Base-by-base conservation (phyloP, 495 filamentous ascomycete species). In the Chaetomidium leptoderma region DNA sequence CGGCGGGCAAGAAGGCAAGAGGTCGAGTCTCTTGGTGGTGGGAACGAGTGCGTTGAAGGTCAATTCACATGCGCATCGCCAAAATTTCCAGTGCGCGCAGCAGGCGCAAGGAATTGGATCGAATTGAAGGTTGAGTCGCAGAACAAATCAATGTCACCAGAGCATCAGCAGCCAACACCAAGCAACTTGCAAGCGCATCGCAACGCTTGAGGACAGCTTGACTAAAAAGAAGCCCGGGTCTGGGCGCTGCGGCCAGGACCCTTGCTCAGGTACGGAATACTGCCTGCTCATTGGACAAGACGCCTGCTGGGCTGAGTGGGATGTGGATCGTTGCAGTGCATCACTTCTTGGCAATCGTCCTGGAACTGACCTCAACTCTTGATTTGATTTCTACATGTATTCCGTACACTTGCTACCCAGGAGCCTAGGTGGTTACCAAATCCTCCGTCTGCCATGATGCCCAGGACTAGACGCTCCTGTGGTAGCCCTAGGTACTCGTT, bases 161-260 rank as follows among this genome's bases (percentile, higher is more conserved):
- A 21, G 24, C 30, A 19, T 17, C 46, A 24, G 55, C 46, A 37
- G n/a, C 37, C 46, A 43, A 44, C 47, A 35, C n/a, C n/a, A n/a
- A n/a, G n/a, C n/a, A n/a, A n/a, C n/a, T n/a, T n/a, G n/a, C 39
- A 0, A 17, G 26, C 10, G 47, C 47, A 50, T 57, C 36, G 16
- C 19, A 24, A 58, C 27, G 23, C 55, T 49, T 52, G 55, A 58
- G 55, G 55, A 51, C 55, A 58, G 55, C 55, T 58, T 35, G 55
- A 58, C 55, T 39, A 58, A 52, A 58, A 24, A 52, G 35, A 45
- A 51, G 24, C 37, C 55, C 29, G 13, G 37, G 32, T 43, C 26
- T 10, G 19, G 10, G 24, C n/a, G 35, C 29, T 49, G 30, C 17
- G 17, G 29, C 40, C 0, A 3, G 29, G 35, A 39, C 35, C 46